Percentiles rank a stretch among this genome's conserved stretches.
phyloP scores from a whole-genome alignment of 1,284 basidiomycete genomes.

The Laetiporus sulphureus region DNA sequence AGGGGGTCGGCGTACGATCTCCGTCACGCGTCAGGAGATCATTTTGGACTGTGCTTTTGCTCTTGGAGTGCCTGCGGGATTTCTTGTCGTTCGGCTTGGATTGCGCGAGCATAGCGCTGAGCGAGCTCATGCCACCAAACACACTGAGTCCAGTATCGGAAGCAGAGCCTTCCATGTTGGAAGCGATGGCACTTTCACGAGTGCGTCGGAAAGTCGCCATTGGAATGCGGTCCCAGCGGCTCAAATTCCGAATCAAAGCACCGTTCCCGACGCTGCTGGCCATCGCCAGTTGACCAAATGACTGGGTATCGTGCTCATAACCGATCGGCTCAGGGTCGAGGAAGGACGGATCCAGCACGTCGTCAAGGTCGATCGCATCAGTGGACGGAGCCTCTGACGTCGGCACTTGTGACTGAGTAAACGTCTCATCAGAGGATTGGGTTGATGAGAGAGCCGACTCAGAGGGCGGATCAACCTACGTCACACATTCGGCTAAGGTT shows the following conservation, averaged over 20 bases:
- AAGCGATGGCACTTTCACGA: slow-evolving; percentile 34
- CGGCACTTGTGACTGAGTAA: slow-evolving; percentile 12
- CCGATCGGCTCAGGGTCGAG: slow-evolving; percentile 46
- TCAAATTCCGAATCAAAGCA: slow-evolving; percentile 33
- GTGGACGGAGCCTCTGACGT: slow-evolving; percentile 30
- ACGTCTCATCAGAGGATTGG: slow-evolving; percentile 27
- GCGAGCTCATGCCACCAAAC: slow-evolving; percentile 21
- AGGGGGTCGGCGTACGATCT: slow-evolving; percentile 41
- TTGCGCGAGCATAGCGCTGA: slow-evolving; percentile 33
- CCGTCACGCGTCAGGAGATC: slow-evolving; percentile 44
- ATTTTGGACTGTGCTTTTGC: slow-evolving; percentile 37
- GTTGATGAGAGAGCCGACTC: slow-evolving; percentile 17
- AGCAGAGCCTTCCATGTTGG: slow-evolving; percentile 26
- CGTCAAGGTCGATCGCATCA: slow-evolving; percentile 66
- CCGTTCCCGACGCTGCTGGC: slow-evolving; percentile 14
- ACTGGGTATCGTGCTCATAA: slow-evolving; percentile 16
- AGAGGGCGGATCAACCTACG: slow-evolving; percentile 5
- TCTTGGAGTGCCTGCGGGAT: slow-evolving; percentile 17
- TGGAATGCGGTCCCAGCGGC: slow-evolving; percentile 69
- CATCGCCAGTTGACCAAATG: slow-evolving; percentile 8
- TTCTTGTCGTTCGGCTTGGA: slow-evolving; percentile 21
- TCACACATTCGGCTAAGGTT: too few species aligned
- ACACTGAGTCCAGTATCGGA: slow-evolving; percentile 30
- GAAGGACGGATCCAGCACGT: slow-evolving; percentile 72
- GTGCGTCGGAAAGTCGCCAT: slow-evolving; percentile 68